phyloP scores from a whole-genome alignment of 75 land plant species.

The Pseudotsuga menziesii region DNA sequence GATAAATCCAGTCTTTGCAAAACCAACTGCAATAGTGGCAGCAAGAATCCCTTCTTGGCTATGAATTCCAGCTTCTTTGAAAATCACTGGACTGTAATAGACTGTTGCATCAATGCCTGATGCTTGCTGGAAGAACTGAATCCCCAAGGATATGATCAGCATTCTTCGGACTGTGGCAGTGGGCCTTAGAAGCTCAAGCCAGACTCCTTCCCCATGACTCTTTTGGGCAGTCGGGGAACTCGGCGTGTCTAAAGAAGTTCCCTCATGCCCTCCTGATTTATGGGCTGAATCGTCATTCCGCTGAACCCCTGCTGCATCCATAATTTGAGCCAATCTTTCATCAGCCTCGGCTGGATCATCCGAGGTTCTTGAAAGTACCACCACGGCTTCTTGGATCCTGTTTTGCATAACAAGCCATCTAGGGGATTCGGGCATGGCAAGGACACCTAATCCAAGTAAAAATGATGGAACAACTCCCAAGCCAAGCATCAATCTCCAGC shows the following conservation, averaged over 20 bases:
- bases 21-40: slow-evolving; percentile 78
- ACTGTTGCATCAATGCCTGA: slow-evolving; percentile 91
- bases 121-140: slow-evolving; percentile 95
- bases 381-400: slow-evolving; percentile 53
- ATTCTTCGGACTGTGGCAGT: slow-evolving; percentile 55
- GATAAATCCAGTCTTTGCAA: slow-evolving; percentile 73
- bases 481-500: slow-evolving; percentile 75
- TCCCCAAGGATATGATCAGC: slow-evolving; percentile 69
- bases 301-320: slow-evolving; percentile 26
- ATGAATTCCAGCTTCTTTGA: slow-evolving; percentile 60
- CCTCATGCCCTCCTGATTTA: not conserved
- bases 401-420: slow-evolving; percentile 71
- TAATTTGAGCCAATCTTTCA: slow-evolving; percentile 52
- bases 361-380: slow-evolving; percentile 45
- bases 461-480: slow-evolving; percentile 71
- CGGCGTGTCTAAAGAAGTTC: not conserved
- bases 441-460: slow-evolving; percentile 49
- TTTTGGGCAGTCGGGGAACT: slow-evolving; percentile 3
- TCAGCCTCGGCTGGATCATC: slow-evolving; percentile 48
- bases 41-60: slow-evolving; percentile 48
- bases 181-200: slow-evolving; percentile 60
- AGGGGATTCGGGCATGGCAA: slow-evolving; percentile 69
- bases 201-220: slow-evolving; percentile 37
- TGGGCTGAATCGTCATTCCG: not conserved
- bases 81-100: slow-evolving; percentile 88